A percentile compares a stretch with the other conserved stretches of the same genome.
Conservation (phyloP, 1,284 basidiomycete species). For the Marasmius oreades region DNA sequence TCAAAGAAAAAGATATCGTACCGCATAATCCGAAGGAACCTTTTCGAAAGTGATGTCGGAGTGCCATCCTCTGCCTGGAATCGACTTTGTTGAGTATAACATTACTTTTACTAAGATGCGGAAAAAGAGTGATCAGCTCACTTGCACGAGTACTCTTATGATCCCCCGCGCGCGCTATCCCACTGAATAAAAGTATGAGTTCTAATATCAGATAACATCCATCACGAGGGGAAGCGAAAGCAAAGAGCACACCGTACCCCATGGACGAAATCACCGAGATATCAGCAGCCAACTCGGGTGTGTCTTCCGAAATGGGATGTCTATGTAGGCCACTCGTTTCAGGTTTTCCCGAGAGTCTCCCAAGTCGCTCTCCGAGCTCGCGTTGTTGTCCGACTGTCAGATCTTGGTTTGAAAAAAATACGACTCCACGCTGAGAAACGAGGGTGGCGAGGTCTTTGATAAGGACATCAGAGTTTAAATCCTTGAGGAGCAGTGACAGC, state of each 20-base stretch:
- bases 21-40: slow-evolving; percentile 63
- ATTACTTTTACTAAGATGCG: background rate
- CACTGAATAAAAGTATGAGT: slow-evolving; percentile 22
- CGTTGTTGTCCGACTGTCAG: slow-evolving; percentile 33
- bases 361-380: slow-evolving; percentile 46
- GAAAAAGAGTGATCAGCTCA: background rate
- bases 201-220: background rate
- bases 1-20: slow-evolving; percentile 18
- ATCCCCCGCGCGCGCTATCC: slow-evolving; percentile 35
- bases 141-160: slow-evolving; percentile 30
- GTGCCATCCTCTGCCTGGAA: slow-evolving; percentile 40
- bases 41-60: slow-evolving; percentile 71
- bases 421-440: slow-evolving; percentile 67
- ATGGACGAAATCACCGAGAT: slow-evolving; percentile 44
- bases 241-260: slow-evolving; percentile 28
- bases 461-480: slow-evolving; percentile 28
- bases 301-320: slow-evolving; percentile 60
- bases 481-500: slow-evolving; percentile 26
- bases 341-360: slow-evolving; percentile 57
- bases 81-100: background rate
- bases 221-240: slow-evolving; percentile 1
- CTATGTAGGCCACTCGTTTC: slow-evolving; percentile 52
- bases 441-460: slow-evolving; percentile 44
- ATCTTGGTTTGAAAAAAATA: slow-evolving; percentile 60
- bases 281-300: slow-evolving; percentile 44